These are phyloP conservation scores for Ocimum tenuiflorum DNA, from an alignment of 257 asterid species.

Conservation along the genomic window DNA sequence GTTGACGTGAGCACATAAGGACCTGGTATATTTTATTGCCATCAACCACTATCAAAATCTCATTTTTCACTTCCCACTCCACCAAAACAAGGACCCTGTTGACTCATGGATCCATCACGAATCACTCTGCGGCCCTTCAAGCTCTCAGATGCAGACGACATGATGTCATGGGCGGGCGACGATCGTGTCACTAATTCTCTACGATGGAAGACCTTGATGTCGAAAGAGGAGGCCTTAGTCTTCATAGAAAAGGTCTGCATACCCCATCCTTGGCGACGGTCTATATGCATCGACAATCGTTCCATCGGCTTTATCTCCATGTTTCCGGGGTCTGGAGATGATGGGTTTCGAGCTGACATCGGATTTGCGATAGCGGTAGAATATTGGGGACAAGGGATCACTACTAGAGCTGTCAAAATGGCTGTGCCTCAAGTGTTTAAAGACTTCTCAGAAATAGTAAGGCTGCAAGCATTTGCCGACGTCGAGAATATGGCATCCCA, in stretches of 20 bases:
- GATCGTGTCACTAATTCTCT: slow-evolving; percentile 31
- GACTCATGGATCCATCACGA: slow-evolving; percentile 29
- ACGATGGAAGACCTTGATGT: slow-evolving; percentile 34
- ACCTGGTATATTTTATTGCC: too few species aligned
- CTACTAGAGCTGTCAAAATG: slow-evolving; percentile 33
- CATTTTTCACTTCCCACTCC: too few species aligned
- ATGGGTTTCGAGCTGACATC: slow-evolving; percentile 34
- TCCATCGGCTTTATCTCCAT: slow-evolving; percentile 30
- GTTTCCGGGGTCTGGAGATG: slow-evolving; percentile 30
- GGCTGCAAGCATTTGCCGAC: slow-evolving; percentile 32
- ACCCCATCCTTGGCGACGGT: slow-evolving; percentile 46
- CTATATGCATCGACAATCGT: slow-evolving; percentile 42
- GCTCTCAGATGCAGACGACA: slow-evolving; percentile 31
- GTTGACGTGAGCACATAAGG: too few species aligned
- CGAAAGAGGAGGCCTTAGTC: slow-evolving; percentile 32
- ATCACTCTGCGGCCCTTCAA: slow-evolving; percentile 37
- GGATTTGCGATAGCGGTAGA: slow-evolving; percentile 34
- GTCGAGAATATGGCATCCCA: slow-evolving; percentile 41
- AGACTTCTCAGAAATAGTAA: slow-evolving; percentile 28
- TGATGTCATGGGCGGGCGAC: slow-evolving; percentile 45
- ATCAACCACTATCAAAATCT: too few species aligned
- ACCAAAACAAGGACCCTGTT: not conserved
- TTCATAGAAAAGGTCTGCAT: slow-evolving; percentile 36
- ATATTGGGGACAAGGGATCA: slow-evolving; percentile 44
- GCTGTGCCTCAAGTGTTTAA: slow-evolving; percentile 26